Percentiles rank a stretch among this genome's conserved stretches.
These are phyloP conservation scores for Wickerhamiella sergipiensis DNA, from an alignment of 805 yeast genomes.

Conservation along the genomic window DNA sequence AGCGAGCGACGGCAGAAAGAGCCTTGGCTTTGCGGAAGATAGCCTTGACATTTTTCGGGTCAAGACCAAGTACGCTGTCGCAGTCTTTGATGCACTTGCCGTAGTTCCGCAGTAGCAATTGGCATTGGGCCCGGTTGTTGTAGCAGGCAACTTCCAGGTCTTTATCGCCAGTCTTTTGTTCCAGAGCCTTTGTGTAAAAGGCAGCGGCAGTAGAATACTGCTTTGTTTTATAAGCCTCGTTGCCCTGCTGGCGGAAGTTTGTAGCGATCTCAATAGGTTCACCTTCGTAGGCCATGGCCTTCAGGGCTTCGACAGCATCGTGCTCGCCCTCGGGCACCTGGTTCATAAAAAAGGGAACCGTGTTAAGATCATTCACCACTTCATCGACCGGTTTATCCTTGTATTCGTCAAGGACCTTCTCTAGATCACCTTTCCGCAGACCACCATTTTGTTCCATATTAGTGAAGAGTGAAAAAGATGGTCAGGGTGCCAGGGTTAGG, in stretches of 20 bases:
- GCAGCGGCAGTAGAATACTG: conserved; percentile 65
- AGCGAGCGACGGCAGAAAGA: conserved; percentile 48
- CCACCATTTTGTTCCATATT: conserved; percentile 11
- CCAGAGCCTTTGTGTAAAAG: conserved; percentile 68
- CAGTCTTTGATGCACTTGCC: conserved; percentile 81
- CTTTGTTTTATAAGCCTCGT: conserved; percentile 63
- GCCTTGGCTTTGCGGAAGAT: conserved; percentile 77
- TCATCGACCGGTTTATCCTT: conserved; percentile 58
- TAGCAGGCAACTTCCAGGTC: conserved; percentile 38
- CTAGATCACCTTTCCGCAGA: conserved; percentile 11
- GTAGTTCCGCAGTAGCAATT: conserved; percentile 71
- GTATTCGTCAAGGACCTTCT: conserved; percentile 18
- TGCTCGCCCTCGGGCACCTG: conserved; percentile 50
- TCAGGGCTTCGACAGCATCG: conserved; percentile 68
- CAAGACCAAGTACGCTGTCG: conserved; percentile 41
- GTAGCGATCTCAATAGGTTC: conserved; percentile 85
- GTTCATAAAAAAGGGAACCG: conserved; percentile 91
- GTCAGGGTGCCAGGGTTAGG: background rate
- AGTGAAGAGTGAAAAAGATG: background rate
- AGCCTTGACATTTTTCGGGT: conserved; percentile 69
- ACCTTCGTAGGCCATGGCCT: conserved; percentile 87
- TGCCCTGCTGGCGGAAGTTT: conserved; percentile 86
- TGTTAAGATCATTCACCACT: conserved; percentile 60
- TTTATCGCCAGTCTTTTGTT: conserved; percentile 38
- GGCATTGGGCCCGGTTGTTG: conserved; percentile 83